A percentile compares a stretch with the other conserved stretches of the same genome.
Evolutionary conservation across 257 asterid species (phyloP).

Genomic region (Solanum ossicruentum): DNA sequence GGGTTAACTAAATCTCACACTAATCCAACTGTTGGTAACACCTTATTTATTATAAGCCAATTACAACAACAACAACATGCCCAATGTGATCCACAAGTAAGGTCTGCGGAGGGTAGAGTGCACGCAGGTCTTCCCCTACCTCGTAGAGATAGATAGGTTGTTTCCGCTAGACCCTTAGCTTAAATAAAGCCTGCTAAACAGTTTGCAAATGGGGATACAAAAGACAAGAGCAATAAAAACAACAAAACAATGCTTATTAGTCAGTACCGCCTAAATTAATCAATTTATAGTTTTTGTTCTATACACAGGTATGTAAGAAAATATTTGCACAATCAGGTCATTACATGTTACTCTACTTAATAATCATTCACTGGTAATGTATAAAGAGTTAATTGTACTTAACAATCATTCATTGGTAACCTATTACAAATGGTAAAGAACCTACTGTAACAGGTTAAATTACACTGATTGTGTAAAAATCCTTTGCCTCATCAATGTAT

Average conservation of each 20-base stretch:
- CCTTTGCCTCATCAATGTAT: neutral
- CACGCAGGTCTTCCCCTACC: neutral
- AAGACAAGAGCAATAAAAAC: too few species aligned
- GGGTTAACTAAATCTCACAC: neutral
- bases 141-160: neutral
- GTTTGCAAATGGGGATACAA: neutral
- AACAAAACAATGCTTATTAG: neutral
- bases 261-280: neutral
- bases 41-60: neutral
- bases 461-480: neutral
- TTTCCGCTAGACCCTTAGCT: neutral
- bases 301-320: neutral
- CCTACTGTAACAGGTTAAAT: neutral
- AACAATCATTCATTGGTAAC: neutral
- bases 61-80: neutral
- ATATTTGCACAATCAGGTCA: neutral
- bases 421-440: neutral
- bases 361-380: neutral
- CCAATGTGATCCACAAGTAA: neutral
- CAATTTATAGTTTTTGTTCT: neutral
- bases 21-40: neutral
- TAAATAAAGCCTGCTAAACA: neutral
- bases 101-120: neutral
- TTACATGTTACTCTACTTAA: neutral
- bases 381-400: too few species aligned